Evolutionary conservation across 108 stramenopile genomes (phyloP).

Genomic region (Nannochloropsis salina): DNA sequence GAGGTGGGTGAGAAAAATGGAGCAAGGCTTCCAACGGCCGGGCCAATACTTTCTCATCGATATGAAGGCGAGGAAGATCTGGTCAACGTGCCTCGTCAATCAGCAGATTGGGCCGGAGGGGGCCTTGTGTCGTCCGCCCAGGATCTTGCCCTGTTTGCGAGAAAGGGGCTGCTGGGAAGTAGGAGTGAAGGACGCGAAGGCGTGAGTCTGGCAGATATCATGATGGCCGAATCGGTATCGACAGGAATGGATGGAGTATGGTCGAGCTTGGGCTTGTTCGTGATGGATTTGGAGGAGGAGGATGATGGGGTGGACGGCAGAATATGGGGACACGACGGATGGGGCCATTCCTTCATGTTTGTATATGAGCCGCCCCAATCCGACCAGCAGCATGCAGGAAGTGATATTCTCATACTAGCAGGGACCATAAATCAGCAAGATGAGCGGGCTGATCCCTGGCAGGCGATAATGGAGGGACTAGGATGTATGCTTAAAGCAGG

Average conservation of each 20-base stretch:
- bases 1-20: background rate
- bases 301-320: background rate
- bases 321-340: conserved; percentile 13
- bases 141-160: background rate
- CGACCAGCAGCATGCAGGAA: background rate
- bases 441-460: background rate
- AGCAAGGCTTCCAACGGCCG: background rate
- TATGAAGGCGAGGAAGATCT: background rate
- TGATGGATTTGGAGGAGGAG: background rate
- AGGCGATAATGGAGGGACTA: background rate
- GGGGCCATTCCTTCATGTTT: background rate
- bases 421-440: background rate
- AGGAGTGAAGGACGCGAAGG: background rate
- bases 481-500: background rate
- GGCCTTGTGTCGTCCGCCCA: background rate
- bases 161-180: background rate
- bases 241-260: background rate
- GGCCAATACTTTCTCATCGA: background rate
- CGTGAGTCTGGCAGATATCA: background rate
- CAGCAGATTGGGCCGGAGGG: background rate
- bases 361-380: background rate
- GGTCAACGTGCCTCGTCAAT: background rate
- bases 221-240: background rate
- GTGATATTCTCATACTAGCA: background rate
- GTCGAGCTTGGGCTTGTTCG: background rate